Base-by-base conservation (phyloP, 2,329 filamentous ascomycete genomes). In the Venturia nashicola region DNA sequence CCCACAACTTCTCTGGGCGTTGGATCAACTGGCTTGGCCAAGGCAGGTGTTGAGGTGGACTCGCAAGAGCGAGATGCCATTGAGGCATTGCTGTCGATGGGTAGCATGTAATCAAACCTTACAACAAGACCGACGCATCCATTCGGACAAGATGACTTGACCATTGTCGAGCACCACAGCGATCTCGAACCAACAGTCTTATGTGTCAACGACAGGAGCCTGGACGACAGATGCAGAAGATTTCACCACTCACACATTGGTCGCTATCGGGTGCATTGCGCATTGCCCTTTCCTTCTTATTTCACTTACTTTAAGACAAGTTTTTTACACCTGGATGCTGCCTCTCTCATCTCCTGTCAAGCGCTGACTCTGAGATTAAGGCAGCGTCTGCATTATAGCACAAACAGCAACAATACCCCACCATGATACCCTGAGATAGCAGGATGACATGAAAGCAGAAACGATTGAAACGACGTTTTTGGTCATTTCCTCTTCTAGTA, bases 41-140 rank as follows among this genome's bases (percentile, higher is more conserved):
- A 87, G 40, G 23, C 23, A 27, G 40, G 40, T 40, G 60, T 66
- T 57, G 27, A 46, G 9, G 51, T 61, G 54, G 59, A 60, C 43
- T 39, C 62, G 27, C 87, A 91, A 75, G 90, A 93, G 79, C 86
- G 87, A 70, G 89, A 91, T 75, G 90, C 90, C 64, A 84, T 92
- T 68, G 89, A 91, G 75, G 90, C 89, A 68, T 84, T 93, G 71
- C 79, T 94, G 71, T 84, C 86, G 74, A 87, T 94, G 75, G 88
- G 89, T 76, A 92, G 89, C 64, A 79, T 81, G 77, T 80, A 62
- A 43, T 59, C 3, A 43, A 43, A 57, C 5, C 14, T 12, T 11
- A 43, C 16, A 11, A 54, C 23, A 32, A 14, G 51, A 36, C 51
- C 14, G 51, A 57, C 16, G 18, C 16, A 36, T 20, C 14, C 18